Evolutionary conservation across 129 eudicot genomes (phyloP), one percentile per base, ranked within the genome.

Genomic region (Logfia minima): DNA sequence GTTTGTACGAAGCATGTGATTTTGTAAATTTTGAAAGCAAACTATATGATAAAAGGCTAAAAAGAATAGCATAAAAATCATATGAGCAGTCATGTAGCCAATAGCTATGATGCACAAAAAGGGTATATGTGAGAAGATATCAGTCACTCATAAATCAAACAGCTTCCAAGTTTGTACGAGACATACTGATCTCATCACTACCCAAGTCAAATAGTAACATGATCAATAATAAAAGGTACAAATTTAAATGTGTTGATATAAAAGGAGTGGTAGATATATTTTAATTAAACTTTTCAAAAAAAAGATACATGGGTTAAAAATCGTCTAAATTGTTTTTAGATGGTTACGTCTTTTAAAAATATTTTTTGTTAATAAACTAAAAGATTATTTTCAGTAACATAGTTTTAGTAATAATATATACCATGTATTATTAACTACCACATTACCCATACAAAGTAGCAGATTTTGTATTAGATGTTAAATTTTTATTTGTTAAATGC

Each of bases 81-180:
- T 41, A 66, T 66, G 71, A 66, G 26, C 34, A 78, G 72, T 72
- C 58, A 77, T 74, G 63, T 19, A n/a, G 53, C 78, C 76, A 51
- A 51, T 19, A n/a, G 53, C 78, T 82, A 51, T 61, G 71, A 71
- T 71, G 79, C 74, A 70, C 74, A 72, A 86, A 82, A 28, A 67
- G 68, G 89, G 51, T 52, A 76, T 56, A 62, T 63, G 81, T 70
- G 48, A 75, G 74, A 78, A 59, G 72, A 75, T 75, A 74, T 66
- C 82, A 79, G 59, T 83, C 90, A 63, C 81, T 64, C 65, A 71
- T 80, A 28, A 77, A 83, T 75, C 85, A 86, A 86, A 78, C 74
- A 78, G 82, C 80, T 81, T 80, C 85, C 85, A 71, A 67, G 80
- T 66, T 31, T 82, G 73, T 58, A 22, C 41, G 74, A 72, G 55